Conservation (phyloP, 768 basidiomycete species). For the Boletus sp. region DNA sequence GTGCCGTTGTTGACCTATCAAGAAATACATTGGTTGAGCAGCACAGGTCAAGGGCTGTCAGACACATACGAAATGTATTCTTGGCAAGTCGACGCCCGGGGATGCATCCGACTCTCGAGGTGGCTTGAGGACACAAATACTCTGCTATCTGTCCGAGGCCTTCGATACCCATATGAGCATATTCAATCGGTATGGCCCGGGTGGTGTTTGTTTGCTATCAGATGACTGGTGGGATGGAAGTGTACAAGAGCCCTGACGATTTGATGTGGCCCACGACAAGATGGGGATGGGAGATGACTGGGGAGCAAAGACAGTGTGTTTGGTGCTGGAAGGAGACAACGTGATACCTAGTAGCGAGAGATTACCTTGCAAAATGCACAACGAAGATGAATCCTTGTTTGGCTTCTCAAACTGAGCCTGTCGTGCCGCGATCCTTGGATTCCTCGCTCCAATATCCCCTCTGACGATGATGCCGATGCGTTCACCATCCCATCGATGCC, state of each 20-base stretch:
- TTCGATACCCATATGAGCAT: slow-evolving; percentile 59
- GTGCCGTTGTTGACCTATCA: slow-evolving; percentile 25
- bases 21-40: slow-evolving; percentile 16
- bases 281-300: slow-evolving; percentile 74
- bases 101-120: slow-evolving; percentile 30
- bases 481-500: not conserved
- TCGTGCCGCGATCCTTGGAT: slow-evolving; percentile 14
- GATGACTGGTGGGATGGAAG: slow-evolving; percentile 13
- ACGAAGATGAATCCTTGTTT: slow-evolving; percentile 40
- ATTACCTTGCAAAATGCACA: slow-evolving; percentile 63
- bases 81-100: slow-evolving; percentile 45
- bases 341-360: slow-evolving; percentile 58
- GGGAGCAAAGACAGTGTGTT: slow-evolving; percentile 69
- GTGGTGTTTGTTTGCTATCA: slow-evolving; percentile 25
- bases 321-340: slow-evolving; percentile 38
- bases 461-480: not conserved
- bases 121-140: slow-evolving; percentile 61
- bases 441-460: not conserved
- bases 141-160: slow-evolving; percentile 59
- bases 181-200: slow-evolving; percentile 57
- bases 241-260: slow-evolving; percentile 11
- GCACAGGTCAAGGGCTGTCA: not conserved
- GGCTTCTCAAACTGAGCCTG: slow-evolving; percentile 11
- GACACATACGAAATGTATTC: slow-evolving; percentile 47
- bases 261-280: slow-evolving; percentile 32